Percentiles rank a stretch among this genome's conserved stretches.
phyloP scores from a whole-genome alignment of 345 rosid species.

The Passiflora organensis region DNA sequence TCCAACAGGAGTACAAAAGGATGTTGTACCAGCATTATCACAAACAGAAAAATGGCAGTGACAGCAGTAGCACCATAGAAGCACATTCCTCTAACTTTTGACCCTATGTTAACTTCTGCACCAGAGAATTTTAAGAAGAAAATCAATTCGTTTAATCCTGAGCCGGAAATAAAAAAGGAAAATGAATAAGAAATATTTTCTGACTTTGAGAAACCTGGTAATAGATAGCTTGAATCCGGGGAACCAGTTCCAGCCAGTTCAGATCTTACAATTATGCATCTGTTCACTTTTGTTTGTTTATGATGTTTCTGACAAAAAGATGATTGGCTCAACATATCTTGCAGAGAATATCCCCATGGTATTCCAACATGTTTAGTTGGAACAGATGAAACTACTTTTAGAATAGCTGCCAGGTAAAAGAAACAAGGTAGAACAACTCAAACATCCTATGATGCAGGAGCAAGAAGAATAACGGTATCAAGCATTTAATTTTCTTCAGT shows the following conservation, averaged over 20 bases:
- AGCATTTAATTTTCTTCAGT: not conserved
- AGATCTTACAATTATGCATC: conserved; percentile 41
- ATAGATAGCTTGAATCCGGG: conserved; percentile 37
- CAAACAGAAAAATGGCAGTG: conserved; percentile 57
- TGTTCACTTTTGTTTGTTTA: conserved; percentile 21
- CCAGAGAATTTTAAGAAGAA: conserved; percentile 10
- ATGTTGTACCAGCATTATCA: conserved; percentile 59
- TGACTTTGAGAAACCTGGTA: conserved; percentile 49
- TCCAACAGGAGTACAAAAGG: conserved; percentile 77
- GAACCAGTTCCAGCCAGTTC: conserved; percentile 57
- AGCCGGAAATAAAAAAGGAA: not conserved
- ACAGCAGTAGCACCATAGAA: conserved; percentile 59
- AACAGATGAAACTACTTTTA: conserved; percentile 20
- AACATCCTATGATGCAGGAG: not conserved
- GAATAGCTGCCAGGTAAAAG: conserved; percentile 28
- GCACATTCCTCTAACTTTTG: conserved; percentile 73
- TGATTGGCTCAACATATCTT: conserved; percentile 21
- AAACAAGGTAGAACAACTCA: not conserved
- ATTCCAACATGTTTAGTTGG: conserved; percentile 25
- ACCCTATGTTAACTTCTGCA: conserved; percentile 52
- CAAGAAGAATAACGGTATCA: not conserved
- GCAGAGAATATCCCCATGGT: conserved; percentile 19
- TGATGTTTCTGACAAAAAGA: conserved; percentile 25
- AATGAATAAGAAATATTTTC: not conserved
- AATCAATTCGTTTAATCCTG: not conserved